Evolutionary conservation across 2,329 filamentous ascomycete genomes (phyloP), one percentile per base, ranked within the genome.

Genomic region (Penicillium verrucosum): DNA sequence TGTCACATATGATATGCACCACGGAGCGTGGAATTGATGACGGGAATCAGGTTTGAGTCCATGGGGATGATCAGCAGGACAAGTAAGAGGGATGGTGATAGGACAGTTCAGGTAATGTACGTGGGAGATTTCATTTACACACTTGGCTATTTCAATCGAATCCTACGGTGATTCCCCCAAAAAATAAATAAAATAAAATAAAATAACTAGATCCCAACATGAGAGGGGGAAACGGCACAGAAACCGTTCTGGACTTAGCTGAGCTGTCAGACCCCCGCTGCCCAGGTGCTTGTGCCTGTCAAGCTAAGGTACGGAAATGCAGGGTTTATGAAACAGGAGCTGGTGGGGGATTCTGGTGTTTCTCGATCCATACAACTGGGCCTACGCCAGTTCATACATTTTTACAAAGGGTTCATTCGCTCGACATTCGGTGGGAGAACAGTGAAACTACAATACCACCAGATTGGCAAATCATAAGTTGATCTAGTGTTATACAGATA

Each of bases 301-400:
- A 38, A 53, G 50, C 56, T 53, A 29, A 55, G 49, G 51, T 34
- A 36, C 43, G 51, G 53, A 58, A 40, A 45, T 58, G 36, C 64
- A 64, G 59, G 58, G 54, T 64, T 62, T 50, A 51, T 62, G 64
- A 65, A 64, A 62, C 59, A 53, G 52, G 52, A 61, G 37, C 56
- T 64, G 50, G 56, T 57, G 57, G 55, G 55, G 54, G 12, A 41
- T 29, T 49, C 25, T 27, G 11, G 36, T 29, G 34, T 29, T 48
- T 43, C 34, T 55, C 23, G 32, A 49, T 45, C 34, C 37, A 49
- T 36, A 27, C 12, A 38, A 54, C 23, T 23, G 53, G 29, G 43
- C 18, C 10, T 36, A 43, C 14, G 18, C 48, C 34, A n/a, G 21
- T 43, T 48, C 46, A 43, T 44, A 8, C 16, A n/a, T 50, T 58